A percentile compares a stretch with the other conserved stretches of the same genome.
phyloP scores from a whole-genome alignment of 768 basidiomycete species.

The Collybia sp. region DNA sequence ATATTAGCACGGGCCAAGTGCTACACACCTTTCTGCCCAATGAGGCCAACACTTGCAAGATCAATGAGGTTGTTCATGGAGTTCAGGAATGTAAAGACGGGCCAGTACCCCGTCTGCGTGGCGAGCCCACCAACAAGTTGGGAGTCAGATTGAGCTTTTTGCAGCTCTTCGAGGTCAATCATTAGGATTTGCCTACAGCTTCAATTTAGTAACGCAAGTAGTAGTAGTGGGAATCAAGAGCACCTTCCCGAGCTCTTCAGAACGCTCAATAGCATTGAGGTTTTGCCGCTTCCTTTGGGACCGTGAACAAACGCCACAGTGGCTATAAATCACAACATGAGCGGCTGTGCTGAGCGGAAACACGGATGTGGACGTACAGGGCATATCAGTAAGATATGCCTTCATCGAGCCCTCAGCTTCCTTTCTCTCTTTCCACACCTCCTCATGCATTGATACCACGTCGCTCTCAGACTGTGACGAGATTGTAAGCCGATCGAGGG shows the following conservation, averaged over 20 bases:
- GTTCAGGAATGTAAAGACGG: slow-evolving; percentile 81
- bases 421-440: slow-evolving; percentile 81
- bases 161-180: slow-evolving; percentile 82
- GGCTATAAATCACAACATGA: slow-evolving; percentile 37
- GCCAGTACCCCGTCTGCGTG: slow-evolving; percentile 83
- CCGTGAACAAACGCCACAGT: slow-evolving; percentile 78
- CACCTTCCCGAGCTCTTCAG: slow-evolving; percentile 41
- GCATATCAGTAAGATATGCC: slow-evolving; percentile 73
- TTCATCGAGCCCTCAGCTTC: slow-evolving; percentile 68
- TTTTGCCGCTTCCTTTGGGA: slow-evolving; percentile 81
- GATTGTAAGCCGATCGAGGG: slow-evolving; percentile 41
- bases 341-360: slow-evolving; percentile 2
- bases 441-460: slow-evolving; percentile 12
- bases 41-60: slow-evolving; percentile 88
- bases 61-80: slow-evolving; percentile 83
- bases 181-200: slow-evolving; percentile 56
- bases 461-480: slow-evolving; percentile 8
- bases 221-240: background rate
- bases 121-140: slow-evolving; percentile 69
- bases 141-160: slow-evolving; percentile 64
- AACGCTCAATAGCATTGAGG: slow-evolving; percentile 47
- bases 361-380: slow-evolving; percentile 40
- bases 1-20: background rate
- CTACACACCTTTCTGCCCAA: slow-evolving; percentile 81
- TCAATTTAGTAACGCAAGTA: background rate